Conservation (phyloP, 192 early-diverging fungal species). For the Entomortierella lignicola region DNA sequence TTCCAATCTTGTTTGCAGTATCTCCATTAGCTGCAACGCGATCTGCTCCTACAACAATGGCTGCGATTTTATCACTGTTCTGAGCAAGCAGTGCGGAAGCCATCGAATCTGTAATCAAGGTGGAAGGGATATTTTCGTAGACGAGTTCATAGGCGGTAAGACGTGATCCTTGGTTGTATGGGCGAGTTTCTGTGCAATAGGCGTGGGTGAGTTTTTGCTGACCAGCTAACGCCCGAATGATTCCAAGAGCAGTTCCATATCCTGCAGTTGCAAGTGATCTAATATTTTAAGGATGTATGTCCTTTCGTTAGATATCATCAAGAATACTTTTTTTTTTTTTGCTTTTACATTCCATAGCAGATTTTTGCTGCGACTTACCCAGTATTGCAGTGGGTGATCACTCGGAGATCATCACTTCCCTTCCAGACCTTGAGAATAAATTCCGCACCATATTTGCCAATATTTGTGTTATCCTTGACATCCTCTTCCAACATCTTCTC, state of each 20-base stretch:
- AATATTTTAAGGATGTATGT: background rate
- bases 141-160: slow-evolving; percentile 96
- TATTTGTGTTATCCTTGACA: slow-evolving; percentile 87
- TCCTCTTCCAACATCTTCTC: slow-evolving; percentile 90
- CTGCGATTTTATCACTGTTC: slow-evolving; percentile 70
- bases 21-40: slow-evolving; percentile 97
- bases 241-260: slow-evolving; percentile 95
- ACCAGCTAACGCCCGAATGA: slow-evolving; percentile 82
- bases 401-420: slow-evolving; percentile 57
- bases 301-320: background rate
- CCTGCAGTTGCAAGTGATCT: slow-evolving; percentile 82
- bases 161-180: slow-evolving; percentile 97
- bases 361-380: slow-evolving; percentile 65
- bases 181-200: slow-evolving; percentile 96
- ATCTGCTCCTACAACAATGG: slow-evolving; percentile 97
- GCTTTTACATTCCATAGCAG: too few species aligned
- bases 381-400: slow-evolving; percentile 98
- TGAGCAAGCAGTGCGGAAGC: slow-evolving; percentile 81
- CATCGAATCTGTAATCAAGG: slow-evolving; percentile 93
- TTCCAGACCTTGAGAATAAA: slow-evolving; percentile 68
- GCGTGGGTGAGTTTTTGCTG: slow-evolving; percentile 73
- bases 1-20: slow-evolving; percentile 99
- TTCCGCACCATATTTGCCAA: slow-evolving; percentile 85
- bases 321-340: background rate
- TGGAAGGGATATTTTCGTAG: slow-evolving; percentile 91